A percentile compares a stretch with the other conserved stretches of the same genome.
Evolutionary conservation across 2,329 filamentous ascomycete genomes (phyloP).

Genomic region (Drechslerella dactyloides): DNA sequence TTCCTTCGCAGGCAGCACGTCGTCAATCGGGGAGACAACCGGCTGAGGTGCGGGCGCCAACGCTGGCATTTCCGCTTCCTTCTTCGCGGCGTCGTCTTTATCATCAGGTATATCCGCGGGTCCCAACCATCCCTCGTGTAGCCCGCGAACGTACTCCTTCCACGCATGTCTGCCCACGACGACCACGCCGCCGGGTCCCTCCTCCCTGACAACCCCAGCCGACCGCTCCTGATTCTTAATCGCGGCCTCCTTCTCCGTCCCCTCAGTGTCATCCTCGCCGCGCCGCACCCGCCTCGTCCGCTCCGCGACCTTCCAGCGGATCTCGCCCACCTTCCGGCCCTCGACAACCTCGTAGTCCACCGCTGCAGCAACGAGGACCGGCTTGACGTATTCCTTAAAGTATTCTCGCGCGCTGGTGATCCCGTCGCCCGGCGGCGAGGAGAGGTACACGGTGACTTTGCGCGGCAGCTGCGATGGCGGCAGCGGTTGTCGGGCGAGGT

Average conservation of each 20-base stretch:
- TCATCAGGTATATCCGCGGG: constrained; percentile 70
- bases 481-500: constrained; percentile 79
- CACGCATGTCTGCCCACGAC: constrained; percentile 90
- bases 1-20: constrained; percentile 52
- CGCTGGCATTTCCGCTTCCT: constrained; percentile 35
- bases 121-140: constrained; percentile 96
- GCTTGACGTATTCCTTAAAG: constrained; percentile 95
- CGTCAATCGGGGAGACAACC: constrained; percentile 51
- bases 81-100: constrained; percentile 1
- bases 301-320: constrained; percentile 84
- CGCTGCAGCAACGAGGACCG: constrained; percentile 83
- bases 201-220: constrained; percentile 73
- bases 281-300: constrained; percentile 76
- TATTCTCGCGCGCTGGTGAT: constrained; percentile 86
- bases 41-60: constrained; percentile 56
- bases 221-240: constrained; percentile 70
- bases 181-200: constrained; percentile 79
- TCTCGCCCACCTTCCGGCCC: constrained; percentile 88
- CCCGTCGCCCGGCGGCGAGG: constrained; percentile 84
- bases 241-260: constrained; percentile 63
- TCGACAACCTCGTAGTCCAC: constrained; percentile 97
- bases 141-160: constrained; percentile 93
- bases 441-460: constrained; percentile 83
- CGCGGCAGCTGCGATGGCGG: constrained; percentile 75
- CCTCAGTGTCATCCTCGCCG: constrained; percentile 63